These are phyloP conservation scores for Prunella vulgaris DNA, from an alignment of 257 asterid species.

Conservation along the genomic window DNA sequence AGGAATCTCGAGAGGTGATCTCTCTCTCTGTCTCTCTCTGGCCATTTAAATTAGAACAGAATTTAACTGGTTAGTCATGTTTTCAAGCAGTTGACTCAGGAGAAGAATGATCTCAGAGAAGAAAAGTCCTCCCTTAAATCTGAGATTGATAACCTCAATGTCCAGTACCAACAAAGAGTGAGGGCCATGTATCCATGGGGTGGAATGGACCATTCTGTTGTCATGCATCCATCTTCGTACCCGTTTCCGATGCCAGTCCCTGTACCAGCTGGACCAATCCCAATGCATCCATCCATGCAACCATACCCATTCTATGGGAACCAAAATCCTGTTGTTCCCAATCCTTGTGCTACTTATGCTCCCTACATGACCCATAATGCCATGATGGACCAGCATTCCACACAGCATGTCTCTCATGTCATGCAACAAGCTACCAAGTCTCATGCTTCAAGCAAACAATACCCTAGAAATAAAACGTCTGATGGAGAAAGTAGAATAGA, in stretches of 20 bases:
- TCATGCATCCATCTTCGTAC: slow-evolving; percentile 92
- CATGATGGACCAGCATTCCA: slow-evolving; percentile 62
- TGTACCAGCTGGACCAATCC: slow-evolving; percentile 76
- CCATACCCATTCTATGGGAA: slow-evolving; percentile 76
- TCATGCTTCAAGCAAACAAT: slow-evolving; percentile 58
- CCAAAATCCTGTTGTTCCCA: slow-evolving; percentile 75
- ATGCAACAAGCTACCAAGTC: slow-evolving; percentile 53
- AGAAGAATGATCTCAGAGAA: slow-evolving; percentile 81
- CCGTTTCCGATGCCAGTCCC: slow-evolving; percentile 87
- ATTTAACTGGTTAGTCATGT: slow-evolving; percentile 14
- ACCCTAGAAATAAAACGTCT: slow-evolving; percentile 47
- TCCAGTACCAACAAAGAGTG: slow-evolving; percentile 71
- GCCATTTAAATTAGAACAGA: slow-evolving; percentile 13
- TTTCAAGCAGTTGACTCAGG: slow-evolving; percentile 55
- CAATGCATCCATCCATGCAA: slow-evolving; percentile 89
- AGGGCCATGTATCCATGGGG: slow-evolving; percentile 92
- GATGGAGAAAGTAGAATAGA: slow-evolving; percentile 65
- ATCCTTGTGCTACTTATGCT: slow-evolving; percentile 67
- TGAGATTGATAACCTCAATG: slow-evolving; percentile 72
- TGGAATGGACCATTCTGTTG: slow-evolving; percentile 87
- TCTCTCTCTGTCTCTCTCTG: background rate
- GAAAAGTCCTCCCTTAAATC: slow-evolving; percentile 54
- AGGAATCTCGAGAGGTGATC: slow-evolving; percentile 91
- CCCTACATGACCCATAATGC: slow-evolving; percentile 74
- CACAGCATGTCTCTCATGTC: slow-evolving; percentile 57